Evolutionary conservation across 805 yeast genomes (phyloP).

Genomic region (Saturnispora dispora): DNA sequence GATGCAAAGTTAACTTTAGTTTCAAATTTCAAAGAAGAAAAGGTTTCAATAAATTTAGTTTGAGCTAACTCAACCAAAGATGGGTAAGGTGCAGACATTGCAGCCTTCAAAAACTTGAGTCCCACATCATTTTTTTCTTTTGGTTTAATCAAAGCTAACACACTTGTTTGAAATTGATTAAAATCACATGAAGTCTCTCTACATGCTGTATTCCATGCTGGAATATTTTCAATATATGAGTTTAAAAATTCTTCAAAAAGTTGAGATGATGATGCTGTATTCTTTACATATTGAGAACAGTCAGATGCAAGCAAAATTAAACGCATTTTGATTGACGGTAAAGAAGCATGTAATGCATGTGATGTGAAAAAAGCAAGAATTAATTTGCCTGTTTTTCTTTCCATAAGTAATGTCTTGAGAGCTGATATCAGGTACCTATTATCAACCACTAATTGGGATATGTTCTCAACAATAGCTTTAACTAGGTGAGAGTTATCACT

Average conservation of each 20-base stretch:
- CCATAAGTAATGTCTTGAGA: conserved; percentile 31
- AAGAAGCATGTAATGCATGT: conserved; percentile 46
- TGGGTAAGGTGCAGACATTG: conserved; percentile 39
- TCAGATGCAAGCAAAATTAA: conserved; percentile 39
- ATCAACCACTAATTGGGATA: conserved; percentile 42
- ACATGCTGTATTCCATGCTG: conserved; percentile 36
- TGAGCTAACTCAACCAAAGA: conserved; percentile 41
- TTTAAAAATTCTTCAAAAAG: conserved; percentile 38
- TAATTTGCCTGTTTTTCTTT: conserved; percentile 48
- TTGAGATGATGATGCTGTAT: conserved; percentile 37
- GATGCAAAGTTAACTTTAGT: conserved; percentile 49
- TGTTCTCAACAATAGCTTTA: conserved; percentile 29
- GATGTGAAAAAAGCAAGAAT: conserved; percentile 57
- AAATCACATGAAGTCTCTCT: conserved; percentile 41
- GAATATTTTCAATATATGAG: conserved; percentile 39
- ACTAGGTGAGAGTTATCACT: conserved; percentile 49
- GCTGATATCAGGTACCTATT: conserved; percentile 34
- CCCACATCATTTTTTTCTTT: conserved; percentile 51
- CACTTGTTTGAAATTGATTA: conserved; percentile 43
- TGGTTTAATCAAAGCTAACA: conserved; percentile 52
- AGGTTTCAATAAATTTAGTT: conserved; percentile 44
- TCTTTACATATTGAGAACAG: conserved; percentile 31
- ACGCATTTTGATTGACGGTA: conserved; percentile 48
- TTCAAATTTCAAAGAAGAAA: conserved; percentile 47
- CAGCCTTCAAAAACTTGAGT: conserved; percentile 49